Conservation (phyloP, 768 basidiomycete genomes). For the Boletellus emodensis region DNA sequence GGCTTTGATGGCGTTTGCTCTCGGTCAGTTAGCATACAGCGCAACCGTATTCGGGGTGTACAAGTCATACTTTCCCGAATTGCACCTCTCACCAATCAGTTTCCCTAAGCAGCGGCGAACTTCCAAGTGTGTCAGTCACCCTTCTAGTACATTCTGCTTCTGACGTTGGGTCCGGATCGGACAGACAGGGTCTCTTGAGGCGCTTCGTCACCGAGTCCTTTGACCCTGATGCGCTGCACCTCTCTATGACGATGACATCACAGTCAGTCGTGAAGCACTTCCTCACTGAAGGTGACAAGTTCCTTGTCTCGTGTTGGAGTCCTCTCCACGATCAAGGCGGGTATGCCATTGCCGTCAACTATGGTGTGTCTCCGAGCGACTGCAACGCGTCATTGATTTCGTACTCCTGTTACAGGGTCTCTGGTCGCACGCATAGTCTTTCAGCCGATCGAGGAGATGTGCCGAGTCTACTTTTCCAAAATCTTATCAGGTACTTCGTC, state of each 20-base stretch:
- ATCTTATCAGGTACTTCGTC: conserved; percentile 35
- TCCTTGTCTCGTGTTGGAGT: conserved; percentile 81
- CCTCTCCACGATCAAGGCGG: conserved; percentile 87
- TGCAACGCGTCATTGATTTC: not conserved
- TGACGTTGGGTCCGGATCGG: not conserved
- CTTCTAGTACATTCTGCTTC: not conserved
- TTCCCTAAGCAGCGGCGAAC: conserved; percentile 16
- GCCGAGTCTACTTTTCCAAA: conserved; percentile 84
- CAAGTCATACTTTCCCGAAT: conserved; percentile 37
- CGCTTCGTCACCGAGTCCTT: conserved; percentile 33
- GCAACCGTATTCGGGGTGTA: conserved; percentile 55
- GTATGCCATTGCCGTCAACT: conserved; percentile 93
- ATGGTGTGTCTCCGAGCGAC: conserved; percentile 52
- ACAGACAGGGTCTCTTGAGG: conserved; percentile 6
- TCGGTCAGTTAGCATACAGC: conserved; percentile 80
- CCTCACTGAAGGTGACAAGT: conserved; percentile 92
- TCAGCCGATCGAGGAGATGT: conserved; percentile 93
- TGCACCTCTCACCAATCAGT: conserved; percentile 32
- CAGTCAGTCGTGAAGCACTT: conserved; percentile 94
- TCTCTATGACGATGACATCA: conserved; percentile 80
- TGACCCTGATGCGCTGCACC: conserved; percentile 44
- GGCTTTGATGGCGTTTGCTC: conserved; percentile 78
- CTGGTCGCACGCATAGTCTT: conserved; percentile 89
- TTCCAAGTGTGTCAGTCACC: conserved; percentile 16
- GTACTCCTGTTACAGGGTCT: conserved; percentile 55